These are phyloP conservation scores for Zasmidium cellare DNA, from an alignment of 2,329 filamentous ascomycete genomes.

Conservation along the genomic window DNA sequence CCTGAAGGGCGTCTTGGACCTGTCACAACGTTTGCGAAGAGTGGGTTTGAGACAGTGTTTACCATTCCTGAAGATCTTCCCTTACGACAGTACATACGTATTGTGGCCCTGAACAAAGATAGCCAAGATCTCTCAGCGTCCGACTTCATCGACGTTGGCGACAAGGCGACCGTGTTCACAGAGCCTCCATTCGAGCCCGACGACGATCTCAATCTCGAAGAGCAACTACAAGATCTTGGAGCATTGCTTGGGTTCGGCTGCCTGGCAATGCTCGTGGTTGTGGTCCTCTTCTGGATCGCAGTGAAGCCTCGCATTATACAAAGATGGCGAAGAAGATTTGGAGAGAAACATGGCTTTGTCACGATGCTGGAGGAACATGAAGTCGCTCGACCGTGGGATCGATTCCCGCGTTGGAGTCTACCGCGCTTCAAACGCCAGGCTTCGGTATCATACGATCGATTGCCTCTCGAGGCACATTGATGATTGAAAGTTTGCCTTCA, in stretches of 20 bases:
- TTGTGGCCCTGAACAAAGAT: constrained; percentile 23
- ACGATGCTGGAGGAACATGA: not conserved
- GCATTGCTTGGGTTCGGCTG: constrained; percentile 6
- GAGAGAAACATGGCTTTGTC: not conserved
- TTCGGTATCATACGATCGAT: not conserved
- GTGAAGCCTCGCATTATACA: not conserved
- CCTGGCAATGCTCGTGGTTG: constrained; percentile 1
- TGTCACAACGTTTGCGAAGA: constrained; percentile 6
- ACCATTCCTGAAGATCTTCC: constrained; percentile 6
- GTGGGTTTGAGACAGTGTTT: constrained; percentile 24
- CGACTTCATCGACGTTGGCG: constrained; percentile 4
- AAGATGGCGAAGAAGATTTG: not conserved
- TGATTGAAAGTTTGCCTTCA: too few relatives aligned
- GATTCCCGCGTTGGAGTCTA: not conserved
- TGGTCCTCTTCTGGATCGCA: constrained; percentile 1
- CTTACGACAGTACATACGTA: constrained; percentile 19
- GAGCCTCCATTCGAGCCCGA: not conserved
- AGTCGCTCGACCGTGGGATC: not conserved
- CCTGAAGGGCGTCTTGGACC: not conserved
- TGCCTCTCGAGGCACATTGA: not conserved
- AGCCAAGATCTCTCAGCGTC: constrained; percentile 7
- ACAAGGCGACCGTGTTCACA: not conserved
- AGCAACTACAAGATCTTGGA: constrained; percentile 5
- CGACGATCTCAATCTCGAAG: too few relatives aligned
- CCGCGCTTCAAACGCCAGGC: not conserved